A percentile compares a stretch with the other conserved stretches of the same genome.
Conservation (phyloP, 768 basidiomycete genomes). For the Mycena sanguinolenta region DNA sequence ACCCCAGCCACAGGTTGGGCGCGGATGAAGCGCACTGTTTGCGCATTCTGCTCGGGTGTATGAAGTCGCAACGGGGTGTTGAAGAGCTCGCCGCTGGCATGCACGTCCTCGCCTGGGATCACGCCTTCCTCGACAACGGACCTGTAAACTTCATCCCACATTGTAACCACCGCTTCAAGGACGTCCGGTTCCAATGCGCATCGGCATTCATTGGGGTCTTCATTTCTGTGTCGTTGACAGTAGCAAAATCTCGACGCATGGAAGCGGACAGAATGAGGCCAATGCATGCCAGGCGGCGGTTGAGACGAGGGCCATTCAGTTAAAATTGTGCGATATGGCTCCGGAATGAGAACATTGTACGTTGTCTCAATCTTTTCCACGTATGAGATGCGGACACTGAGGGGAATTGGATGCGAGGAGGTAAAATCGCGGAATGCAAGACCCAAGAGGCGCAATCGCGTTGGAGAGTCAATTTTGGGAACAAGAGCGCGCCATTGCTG, state of each 20-base stretch:
- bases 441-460: slow-evolving; percentile 16
- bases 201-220: too few relatives aligned
- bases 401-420: slow-evolving; percentile 4
- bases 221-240: slow-evolving; percentile 13
- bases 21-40: slow-evolving; percentile 19
- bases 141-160: too few relatives aligned
- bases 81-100: neutral
- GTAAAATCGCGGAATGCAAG: slow-evolving; percentile 1
- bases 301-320: slow-evolving; percentile 31
- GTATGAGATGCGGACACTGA: slow-evolving; percentile 1
- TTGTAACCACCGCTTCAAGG: too few relatives aligned
- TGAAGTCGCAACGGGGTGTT: slow-evolving; percentile 5
- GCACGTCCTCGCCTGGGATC: too few relatives aligned
- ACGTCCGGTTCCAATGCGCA: too few relatives aligned
- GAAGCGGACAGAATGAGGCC: slow-evolving; percentile 29
- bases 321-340: slow-evolving; percentile 29
- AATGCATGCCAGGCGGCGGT: slow-evolving; percentile 26
- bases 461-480: slow-evolving; percentile 18
- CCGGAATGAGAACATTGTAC: slow-evolving; percentile 5
- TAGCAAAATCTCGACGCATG: too few relatives aligned
- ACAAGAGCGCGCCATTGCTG: slow-evolving; percentile 25
- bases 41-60: slow-evolving; percentile 11
- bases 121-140: too few relatives aligned
- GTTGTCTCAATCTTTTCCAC: slow-evolving; percentile 16
- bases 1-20: neutral